Evolutionary conservation across 75 land plant species (phyloP).

Genomic region (Sequoiadendron giganteum): DNA sequence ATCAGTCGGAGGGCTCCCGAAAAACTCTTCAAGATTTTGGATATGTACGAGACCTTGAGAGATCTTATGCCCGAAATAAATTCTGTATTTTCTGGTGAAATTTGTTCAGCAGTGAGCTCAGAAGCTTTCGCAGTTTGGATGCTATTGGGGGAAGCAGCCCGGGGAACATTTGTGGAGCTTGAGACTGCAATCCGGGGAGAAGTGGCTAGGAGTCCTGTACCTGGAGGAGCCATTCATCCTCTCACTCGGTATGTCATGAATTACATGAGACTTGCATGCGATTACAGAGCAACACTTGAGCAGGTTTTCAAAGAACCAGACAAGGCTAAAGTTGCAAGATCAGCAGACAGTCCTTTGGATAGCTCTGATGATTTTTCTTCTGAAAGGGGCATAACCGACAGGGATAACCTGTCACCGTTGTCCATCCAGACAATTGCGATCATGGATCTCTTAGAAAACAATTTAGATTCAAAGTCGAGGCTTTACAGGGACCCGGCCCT

Average conservation of each 20-base stretch:
- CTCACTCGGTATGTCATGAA: conserved; percentile 85
- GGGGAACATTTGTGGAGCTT: conserved; percentile 69
- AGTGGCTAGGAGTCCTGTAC: conserved; percentile 24
- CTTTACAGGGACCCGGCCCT: conserved; percentile 56
- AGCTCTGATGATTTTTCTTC: not conserved
- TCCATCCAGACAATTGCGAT: conserved; percentile 66
- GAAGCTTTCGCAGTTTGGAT: conserved; percentile 31
- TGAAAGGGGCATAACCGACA: not conserved
- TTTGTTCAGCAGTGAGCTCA: conserved; percentile 27
- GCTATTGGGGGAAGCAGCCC: conserved; percentile 54
- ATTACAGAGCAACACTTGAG: conserved; percentile 53
- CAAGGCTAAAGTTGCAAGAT: not conserved
- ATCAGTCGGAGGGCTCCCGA: conserved; percentile 59
- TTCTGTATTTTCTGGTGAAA: conserved; percentile 44
- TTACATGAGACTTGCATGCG: conserved; percentile 68
- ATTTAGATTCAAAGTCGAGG: conserved; percentile 71
- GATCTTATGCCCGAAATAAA: conserved; percentile 67
- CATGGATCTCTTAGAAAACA: conserved; percentile 70
- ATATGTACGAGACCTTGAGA: conserved; percentile 66
- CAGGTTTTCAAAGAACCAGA: conserved; percentile 12
- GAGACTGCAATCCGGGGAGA: conserved; percentile 67
- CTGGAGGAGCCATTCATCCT: conserved; percentile 77
- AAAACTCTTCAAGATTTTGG: conserved; percentile 68
- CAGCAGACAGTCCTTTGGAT: not conserved
- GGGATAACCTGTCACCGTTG: conserved; percentile 36